These are phyloP conservation scores for Curvularia sp. DNA, from an alignment of 2,329 filamentous ascomycete species.

Conservation along the genomic window DNA sequence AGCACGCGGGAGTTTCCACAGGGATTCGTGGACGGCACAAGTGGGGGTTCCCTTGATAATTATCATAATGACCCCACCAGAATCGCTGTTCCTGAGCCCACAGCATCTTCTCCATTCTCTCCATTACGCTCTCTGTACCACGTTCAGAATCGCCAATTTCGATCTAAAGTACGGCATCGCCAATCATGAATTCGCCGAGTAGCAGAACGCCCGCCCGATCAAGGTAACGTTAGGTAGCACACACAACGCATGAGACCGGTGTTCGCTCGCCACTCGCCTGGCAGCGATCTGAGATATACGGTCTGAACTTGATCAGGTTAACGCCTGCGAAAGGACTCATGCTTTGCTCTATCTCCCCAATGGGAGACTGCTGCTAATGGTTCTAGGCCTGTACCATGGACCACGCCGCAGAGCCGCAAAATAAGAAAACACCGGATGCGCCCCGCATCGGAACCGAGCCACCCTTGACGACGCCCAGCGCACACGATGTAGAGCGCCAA, in stretches of 20 bases:
- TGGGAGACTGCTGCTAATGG: conserved; percentile 42
- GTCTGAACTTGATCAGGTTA: conserved; percentile 63
- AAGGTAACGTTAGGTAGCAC: conserved; percentile 45
- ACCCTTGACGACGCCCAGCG: conserved; percentile 4
- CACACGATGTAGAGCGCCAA: conserved; percentile 5
- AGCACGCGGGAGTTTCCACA: conserved; percentile 11
- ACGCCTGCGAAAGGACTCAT: conserved; percentile 63
- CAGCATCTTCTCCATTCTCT: background rate
- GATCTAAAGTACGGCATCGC: conserved; percentile 36
- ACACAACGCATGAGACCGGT: conserved; percentile 50
- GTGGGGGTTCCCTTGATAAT: conserved; percentile 4
- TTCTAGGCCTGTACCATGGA: conserved; percentile 42
- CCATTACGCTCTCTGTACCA: background rate
- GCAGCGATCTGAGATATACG: conserved; percentile 60
- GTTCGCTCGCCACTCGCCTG: conserved; percentile 30
- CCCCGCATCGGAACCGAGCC: conserved; percentile 25
- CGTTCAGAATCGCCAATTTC: background rate
- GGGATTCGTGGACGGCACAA: conserved; percentile 5
- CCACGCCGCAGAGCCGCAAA: conserved; percentile 7
- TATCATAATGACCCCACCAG: no score
- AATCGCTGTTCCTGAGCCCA: background rate
- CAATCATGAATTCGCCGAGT: conserved; percentile 41
- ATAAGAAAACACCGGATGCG: conserved; percentile 30
- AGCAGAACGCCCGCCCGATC: conserved; percentile 45
- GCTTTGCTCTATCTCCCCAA: conserved; percentile 44